phyloP scores from a whole-genome alignment of 148 eudicot species.

The Fagopyrum esculentum region DNA sequence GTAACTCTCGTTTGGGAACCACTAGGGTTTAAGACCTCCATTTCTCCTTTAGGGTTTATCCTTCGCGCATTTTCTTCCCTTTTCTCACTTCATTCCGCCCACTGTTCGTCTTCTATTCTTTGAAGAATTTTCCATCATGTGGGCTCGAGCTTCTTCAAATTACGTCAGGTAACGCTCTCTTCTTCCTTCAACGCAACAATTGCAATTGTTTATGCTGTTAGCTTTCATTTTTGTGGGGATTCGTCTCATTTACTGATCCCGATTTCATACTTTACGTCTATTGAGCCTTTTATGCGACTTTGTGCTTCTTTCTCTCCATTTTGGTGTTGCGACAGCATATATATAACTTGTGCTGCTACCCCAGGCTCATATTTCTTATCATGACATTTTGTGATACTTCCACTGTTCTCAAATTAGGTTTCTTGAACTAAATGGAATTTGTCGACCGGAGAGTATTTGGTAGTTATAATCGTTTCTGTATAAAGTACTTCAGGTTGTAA shows the following conservation, averaged over 20 bases:
- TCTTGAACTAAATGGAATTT: no score
- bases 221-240: background rate
- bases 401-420: no score
- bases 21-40: constrained; percentile 11
- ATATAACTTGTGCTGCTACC: background rate
- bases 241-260: background rate
- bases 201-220: background rate
- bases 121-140: background rate
- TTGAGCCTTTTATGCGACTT: background rate
- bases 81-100: background rate
- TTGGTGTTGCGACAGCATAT: no score
- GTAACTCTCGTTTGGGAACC: background rate
- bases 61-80: background rate
- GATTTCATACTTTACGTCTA: background rate
- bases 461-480: background rate
- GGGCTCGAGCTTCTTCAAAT: constrained; percentile 9
- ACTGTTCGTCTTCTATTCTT: background rate
- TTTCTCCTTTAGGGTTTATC: constrained; percentile 10
- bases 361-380: no score
- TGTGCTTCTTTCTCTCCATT: background rate
- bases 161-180: constrained; percentile 4
- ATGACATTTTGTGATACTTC: no score
- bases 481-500: background rate
- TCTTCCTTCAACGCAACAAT: background rate
- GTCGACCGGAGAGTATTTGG: background rate